Base-by-base conservation (phyloP, 768 basidiomycete genomes). In the Rhizopogon roseolus region DNA sequence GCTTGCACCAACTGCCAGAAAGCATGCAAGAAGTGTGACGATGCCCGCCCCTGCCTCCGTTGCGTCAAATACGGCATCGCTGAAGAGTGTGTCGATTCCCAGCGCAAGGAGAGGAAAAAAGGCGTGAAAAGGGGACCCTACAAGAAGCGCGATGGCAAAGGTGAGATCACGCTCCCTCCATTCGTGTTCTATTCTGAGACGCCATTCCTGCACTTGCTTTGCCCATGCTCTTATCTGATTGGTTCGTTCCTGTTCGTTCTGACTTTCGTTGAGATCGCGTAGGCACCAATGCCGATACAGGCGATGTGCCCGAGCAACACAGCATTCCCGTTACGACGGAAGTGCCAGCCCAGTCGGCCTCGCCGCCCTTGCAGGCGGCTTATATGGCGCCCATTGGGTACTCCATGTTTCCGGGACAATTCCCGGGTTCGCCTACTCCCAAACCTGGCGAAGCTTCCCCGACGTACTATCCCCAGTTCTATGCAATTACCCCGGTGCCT, bases 141-240 rank as follows among this genome's bases (percentile, higher is more conserved):
- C 86, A 91, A 91, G 90, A 92, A 91, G 84, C 88, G 88, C 84
- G 88, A 90, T 88, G 84, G 82, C 81, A 89, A 86, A 81, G 81
- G 88, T 90, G 66, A 71, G 84, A 54, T 57, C 57, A 45, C 61
- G 55, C 53, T 59, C 46, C 46, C 59, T 57, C 52, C 56, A 22
- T 57, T 57, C 38, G 54, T 53, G 55, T 53, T 46, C 58, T 58
- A 62, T 64, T 40, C 39, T 29, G 27, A 54, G 7, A 22, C 5
- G 25, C 36, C 49, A 50, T 27, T 43, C 45, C 29, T 43, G 19
- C 32, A 28, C 32, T 41, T 40, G 9, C 50, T 50, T 48, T 27
- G 25, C 41, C 25, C 50, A 27, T 19, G 41, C 44, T 48, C 32
- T 52, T 48, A 52, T 34, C 41, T 52, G 14, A 49, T 49, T 27